phyloP scores from a whole-genome alignment of 768 basidiomycete genomes.

The Suillus discolor region DNA sequence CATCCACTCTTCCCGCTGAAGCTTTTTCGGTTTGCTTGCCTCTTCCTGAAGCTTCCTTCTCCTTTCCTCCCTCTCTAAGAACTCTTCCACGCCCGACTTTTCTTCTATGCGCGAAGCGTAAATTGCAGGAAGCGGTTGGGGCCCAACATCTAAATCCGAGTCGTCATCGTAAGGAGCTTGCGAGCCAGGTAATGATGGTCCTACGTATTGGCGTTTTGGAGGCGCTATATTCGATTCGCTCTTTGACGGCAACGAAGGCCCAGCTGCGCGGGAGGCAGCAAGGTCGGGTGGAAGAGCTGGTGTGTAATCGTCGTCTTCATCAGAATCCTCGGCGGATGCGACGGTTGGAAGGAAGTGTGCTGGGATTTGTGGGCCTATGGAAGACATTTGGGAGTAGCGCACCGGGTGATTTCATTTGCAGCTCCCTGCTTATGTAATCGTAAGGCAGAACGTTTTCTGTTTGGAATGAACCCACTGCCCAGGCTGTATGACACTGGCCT shows the following conservation, averaged over 20 bases:
- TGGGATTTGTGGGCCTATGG: slow-evolving; percentile 62
- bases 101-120: slow-evolving; percentile 34
- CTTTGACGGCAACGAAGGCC: slow-evolving; percentile 27
- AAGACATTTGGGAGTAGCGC: slow-evolving; percentile 39
- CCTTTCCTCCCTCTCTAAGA: slow-evolving; percentile 83
- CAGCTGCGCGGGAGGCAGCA: slow-evolving; percentile 42
- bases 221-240: slow-evolving; percentile 21
- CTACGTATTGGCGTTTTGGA: slow-evolving; percentile 43
- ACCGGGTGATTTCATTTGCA: too few species aligned
- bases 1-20: slow-evolving; percentile 97
- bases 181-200: slow-evolving; percentile 53
- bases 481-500: too few species aligned
- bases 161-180: slow-evolving; percentile 46
- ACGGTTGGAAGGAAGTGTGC: slow-evolving; percentile 40
- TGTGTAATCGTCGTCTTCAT: slow-evolving; percentile 65
- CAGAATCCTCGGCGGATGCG: slow-evolving; percentile 25
- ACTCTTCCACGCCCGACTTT: slow-evolving; percentile 74
- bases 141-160: slow-evolving; percentile 82
- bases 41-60: slow-evolving; percentile 76
- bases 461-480: too few species aligned
- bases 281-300: slow-evolving; percentile 80
- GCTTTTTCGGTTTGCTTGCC: slow-evolving; percentile 73
- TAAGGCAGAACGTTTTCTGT: too few species aligned
- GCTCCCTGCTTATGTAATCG: too few species aligned
- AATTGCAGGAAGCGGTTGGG: slow-evolving; percentile 66